Evolutionary conservation across 768 basidiomycete species (phyloP), one percentile per base, ranked within the genome.

Genomic region (Strobilomyces echinocephalus): DNA sequence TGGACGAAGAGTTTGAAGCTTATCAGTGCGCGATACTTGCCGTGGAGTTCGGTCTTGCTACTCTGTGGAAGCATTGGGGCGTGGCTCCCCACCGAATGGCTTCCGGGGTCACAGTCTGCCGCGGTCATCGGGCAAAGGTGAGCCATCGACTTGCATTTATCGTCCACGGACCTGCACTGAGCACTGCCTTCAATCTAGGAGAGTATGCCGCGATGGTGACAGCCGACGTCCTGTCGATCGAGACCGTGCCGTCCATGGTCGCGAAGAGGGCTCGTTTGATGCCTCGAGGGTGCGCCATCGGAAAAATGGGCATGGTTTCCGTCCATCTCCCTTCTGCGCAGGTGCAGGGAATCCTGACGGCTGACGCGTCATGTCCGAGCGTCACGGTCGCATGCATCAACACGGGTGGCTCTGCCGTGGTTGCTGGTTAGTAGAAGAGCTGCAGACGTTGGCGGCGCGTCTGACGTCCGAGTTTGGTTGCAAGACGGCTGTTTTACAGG

Each of bases 51-150:
- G 81, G 82, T 0, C 69, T 90, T 20, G 76, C 80, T 0, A 70
- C 68, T 42, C 53, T 90, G 14, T 90, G 87, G 88, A 77, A 78
- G 33, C 79, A 76, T 8, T 89, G 84, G 85, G 87, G 87, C 1
- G 40, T 89, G 12, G 57, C 60, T 20, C n/a, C n/a, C n/a, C n/a
- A n/a, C n/a, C n/a, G n/a, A n/a, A n/a, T n/a, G n/a, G n/a, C n/a
- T n/a, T n/a, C n/a, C n/a, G n/a, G n/a, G n/a, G n/a, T n/a, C n/a
- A n/a, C n/a, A n/a, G n/a, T 87, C 87, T 4, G 59, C 69, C 18
- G 82, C 76, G 0, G 80, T 87, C 14, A 74, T 83, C 16, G 87
- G 88, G 4, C 87, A 89, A 60, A 90, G 88, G 88, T 88, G 46
- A 52, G 28, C 28, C n/a, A 1, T 34, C 34, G 28, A 28, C 28